These are phyloP conservation scores for Paecilomyces dactylethromorphus DNA, from an alignment of 2,329 filamentous ascomycete genomes.

Conservation along the genomic window DNA sequence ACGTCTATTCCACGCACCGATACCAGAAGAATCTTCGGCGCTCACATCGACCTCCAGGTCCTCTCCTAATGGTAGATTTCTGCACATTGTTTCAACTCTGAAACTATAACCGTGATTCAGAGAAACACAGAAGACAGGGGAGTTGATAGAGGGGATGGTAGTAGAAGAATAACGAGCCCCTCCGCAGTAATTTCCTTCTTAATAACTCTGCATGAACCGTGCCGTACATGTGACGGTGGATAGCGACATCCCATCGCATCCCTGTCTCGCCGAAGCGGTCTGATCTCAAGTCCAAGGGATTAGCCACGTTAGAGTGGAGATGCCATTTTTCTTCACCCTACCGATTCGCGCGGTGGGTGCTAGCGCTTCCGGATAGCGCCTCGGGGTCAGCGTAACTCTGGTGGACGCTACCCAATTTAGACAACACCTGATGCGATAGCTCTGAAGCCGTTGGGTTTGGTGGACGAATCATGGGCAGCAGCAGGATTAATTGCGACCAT, in stretches of 20 bases:
- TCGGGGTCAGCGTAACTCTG: neutral
- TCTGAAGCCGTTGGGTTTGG: neutral
- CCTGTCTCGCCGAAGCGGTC: neutral
- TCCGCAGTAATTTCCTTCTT: neutral
- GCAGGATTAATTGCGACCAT: neutral
- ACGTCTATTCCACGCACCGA: neutral
- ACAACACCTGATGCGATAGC: neutral
- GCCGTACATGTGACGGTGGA: neutral
- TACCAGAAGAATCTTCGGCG: neutral
- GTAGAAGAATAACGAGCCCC: neutral
- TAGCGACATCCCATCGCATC: neutral
- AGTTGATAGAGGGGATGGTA: neutral
- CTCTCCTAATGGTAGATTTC: neutral
- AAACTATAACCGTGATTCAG: neutral
- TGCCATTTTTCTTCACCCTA: slow-evolving; percentile 22
- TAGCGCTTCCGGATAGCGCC: neutral
- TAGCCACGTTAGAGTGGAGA: slow-evolving; percentile 11
- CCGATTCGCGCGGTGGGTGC: slow-evolving; percentile 3
- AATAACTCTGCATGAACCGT: neutral
- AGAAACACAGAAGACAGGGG: neutral
- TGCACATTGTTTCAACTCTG: neutral
- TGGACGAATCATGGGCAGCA: neutral
- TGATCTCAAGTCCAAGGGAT: neutral
- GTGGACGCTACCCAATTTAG: neutral
- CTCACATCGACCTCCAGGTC: neutral